Conservation (phyloP, 2,329 filamentous ascomycete species). For the Stenocarpella maydis region DNA sequence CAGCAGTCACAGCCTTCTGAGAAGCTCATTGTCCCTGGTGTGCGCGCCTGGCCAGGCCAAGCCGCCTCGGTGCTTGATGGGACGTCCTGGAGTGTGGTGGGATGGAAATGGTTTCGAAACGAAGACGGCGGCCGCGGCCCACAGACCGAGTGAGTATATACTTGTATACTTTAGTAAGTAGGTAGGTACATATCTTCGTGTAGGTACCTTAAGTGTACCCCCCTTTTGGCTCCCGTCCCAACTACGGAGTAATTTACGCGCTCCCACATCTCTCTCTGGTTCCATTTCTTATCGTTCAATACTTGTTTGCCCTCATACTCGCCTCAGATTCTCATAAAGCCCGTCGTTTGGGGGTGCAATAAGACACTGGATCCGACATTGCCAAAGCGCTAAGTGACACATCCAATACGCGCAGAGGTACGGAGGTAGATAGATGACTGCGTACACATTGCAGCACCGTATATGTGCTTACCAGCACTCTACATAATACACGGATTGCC, state of each 20-base stretch:
- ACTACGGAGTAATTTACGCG: no score
- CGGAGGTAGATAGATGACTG: neutral
- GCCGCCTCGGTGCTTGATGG: neutral
- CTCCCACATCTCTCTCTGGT: no score
- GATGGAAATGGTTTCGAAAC: slow-evolving; percentile 16
- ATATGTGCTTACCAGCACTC: no score
- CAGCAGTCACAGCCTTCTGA: no score
- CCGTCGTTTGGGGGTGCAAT: neutral
- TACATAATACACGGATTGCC: neutral
- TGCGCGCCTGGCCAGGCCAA: slow-evolving; percentile 2
- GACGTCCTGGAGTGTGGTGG: neutral
- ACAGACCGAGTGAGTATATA: slow-evolving; percentile 1
- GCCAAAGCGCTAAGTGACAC: neutral
- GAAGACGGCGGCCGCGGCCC: slow-evolving; percentile 13
- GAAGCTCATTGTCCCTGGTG: neutral
- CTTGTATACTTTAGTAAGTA: no score
- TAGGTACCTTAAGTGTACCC: no score
- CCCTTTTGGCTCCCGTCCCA: no score
- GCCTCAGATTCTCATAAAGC: neutral
- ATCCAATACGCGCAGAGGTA: neutral
- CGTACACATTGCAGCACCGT: no score
- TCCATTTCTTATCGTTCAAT: neutral
- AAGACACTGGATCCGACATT: neutral
- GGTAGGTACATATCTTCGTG: no score
- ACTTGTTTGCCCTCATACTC: neutral